Evolutionary conservation across 2,329 filamentous ascomycete species (phyloP), one percentile per base, ranked within the genome.

Genomic region (Polytolypa hystricis): DNA sequence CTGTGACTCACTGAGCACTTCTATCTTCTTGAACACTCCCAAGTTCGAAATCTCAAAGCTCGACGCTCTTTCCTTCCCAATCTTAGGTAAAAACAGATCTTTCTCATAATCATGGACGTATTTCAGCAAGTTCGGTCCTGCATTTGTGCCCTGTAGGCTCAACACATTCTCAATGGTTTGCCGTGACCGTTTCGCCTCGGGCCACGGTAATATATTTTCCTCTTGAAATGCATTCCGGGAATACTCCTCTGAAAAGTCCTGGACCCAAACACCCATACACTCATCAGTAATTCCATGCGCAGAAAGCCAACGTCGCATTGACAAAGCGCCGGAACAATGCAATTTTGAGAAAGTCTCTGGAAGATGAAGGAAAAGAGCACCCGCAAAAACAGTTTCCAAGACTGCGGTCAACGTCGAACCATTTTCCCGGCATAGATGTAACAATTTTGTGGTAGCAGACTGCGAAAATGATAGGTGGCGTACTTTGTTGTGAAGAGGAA

Each of bases 31-130:
- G 30, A 62, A 52, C 2, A 59, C 47, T 0, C 67, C 67, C 3
- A 70, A 36, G 45, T 68, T 70, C 0, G 66, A 68, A 5, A 70
- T 38, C 42, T 70, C 66, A 15, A 61, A 65, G 6, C 54, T 59
- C 11, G 48, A 45, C 1, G 46, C 49, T 2, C 67, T 51, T 3
- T 53, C 45, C 29, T 59, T 57, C 3, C 65, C 66, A 2, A 65
- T 14, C 33, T 59, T 57, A 0, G 53, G 50, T 3, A 47, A 36
- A 28, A 65, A 60, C 9, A 61, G 50, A 1, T 55, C 54, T 3
- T 57, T 30, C 9, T 53, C 55, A 25, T 61, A 57, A 35, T 67
- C 47, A 9, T 52, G 47, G 0, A 68, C 60, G 18, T 54, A 63
- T 28, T 57, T 60, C 8, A 70, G 48, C 5, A 67, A 49, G 4